Base-by-base conservation (phyloP, 768 basidiomycete species). In the Termitomyces sp. region DNA sequence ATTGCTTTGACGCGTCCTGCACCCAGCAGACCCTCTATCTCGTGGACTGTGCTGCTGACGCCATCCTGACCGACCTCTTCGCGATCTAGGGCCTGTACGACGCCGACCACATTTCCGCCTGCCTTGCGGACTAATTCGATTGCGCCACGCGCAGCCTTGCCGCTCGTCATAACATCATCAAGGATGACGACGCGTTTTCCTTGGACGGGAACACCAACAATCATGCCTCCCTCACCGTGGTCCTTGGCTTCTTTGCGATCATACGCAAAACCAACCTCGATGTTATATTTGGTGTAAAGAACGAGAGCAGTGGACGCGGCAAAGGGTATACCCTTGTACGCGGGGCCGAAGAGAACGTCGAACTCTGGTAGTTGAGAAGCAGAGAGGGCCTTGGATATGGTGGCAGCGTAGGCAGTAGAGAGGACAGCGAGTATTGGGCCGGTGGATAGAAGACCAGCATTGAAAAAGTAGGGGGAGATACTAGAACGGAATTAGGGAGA, bases 271-370 rank as follows among this genome's bases (percentile, higher is more conserved):
- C 90, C 92, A 30, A 94, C 83, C 35, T 72, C 57, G 42, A 84
- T 76, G 4, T 74, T 71, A 65, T 91, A 77, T 47, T 82, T 76
- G 12, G 86, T 80, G 55, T 86, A 79, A 37, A 99, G 78, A 21
- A 86, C 78, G 19, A 95, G 78, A 3, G 89, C 78, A 3, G 95
- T 91, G 35, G 88, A 81, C 0, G 95, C 89, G 0, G 94, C 95
- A 50, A 99, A 84, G 0, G 94, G 82, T 66, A 98, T 98, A 26
- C 94, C 96, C 74, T 98, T 98, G 76, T 98, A 98, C 2, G 96
- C 95, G 0, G 96, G 96, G 0, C 96, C 96, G 63, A 98, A 97
- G 35, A 98, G 79, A 45, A 98, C 81, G 63, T 96, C 91, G 63
- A 95, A 82, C 30, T 67, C 54, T 11, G 78, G 79, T 5, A 79